phyloP scores from a whole-genome alignment of 2,329 filamentous ascomycete genomes.

The Cadophora luteo-olivacea region DNA sequence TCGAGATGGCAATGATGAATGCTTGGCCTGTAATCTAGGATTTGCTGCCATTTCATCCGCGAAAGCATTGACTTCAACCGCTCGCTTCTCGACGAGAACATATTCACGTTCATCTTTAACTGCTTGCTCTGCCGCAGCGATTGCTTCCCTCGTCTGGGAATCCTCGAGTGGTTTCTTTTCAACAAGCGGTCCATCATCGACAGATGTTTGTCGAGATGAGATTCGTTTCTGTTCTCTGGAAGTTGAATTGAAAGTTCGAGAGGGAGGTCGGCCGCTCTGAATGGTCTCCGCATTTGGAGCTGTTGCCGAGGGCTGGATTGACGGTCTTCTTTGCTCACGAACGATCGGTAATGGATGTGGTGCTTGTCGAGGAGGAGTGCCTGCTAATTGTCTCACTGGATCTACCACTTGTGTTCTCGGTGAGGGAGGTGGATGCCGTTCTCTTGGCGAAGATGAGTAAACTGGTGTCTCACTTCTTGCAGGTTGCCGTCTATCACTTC shows the following conservation, averaged over 20 bases:
- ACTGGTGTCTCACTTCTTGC: conserved; percentile 33
- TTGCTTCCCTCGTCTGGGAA: conserved; percentile 56
- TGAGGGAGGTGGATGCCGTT: conserved; percentile 33
- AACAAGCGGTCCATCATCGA: conserved; percentile 39
- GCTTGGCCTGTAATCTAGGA: conserved; percentile 55
- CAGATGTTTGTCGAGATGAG: conserved; percentile 34
- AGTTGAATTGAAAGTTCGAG: conserved; percentile 30
- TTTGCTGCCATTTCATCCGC: conserved; percentile 93
- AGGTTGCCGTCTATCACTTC: conserved; percentile 31
- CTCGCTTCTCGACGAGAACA: conserved; percentile 92
- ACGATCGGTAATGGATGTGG: conserved; percentile 28
- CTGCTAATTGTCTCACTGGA: conserved; percentile 30
- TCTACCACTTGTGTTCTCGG: conserved; percentile 32
- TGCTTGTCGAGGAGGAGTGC: conserved; percentile 33
- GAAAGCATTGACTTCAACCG: conserved; percentile 95
- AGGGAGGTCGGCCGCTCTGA: conserved; percentile 42
- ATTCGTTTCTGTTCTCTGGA: conserved; percentile 23
- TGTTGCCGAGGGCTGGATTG: conserved; percentile 36
- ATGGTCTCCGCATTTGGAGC: conserved; percentile 44
- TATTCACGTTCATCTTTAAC: conserved; percentile 94
- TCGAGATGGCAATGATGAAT: conserved; percentile 55
- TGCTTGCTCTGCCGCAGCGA: conserved; percentile 69
- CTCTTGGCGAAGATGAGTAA: conserved; percentile 39
- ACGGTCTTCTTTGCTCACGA: conserved; percentile 36
- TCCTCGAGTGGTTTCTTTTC: conserved; percentile 25